Base-by-base conservation (phyloP, 805 yeast species). In the Wickerhamomyces silvicola region DNA sequence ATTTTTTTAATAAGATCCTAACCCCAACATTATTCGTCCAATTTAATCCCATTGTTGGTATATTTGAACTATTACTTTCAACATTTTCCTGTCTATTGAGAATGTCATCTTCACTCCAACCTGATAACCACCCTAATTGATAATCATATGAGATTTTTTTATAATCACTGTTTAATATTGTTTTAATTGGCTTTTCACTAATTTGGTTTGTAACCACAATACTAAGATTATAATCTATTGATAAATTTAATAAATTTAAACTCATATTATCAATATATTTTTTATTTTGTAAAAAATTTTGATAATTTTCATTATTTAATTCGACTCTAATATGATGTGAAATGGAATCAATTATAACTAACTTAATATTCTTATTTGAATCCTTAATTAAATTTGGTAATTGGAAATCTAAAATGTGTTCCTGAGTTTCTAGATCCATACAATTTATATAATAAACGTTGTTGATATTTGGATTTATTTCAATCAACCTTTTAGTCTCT, bases 121-220 rank as follows among this genome's bases (percentile, higher is more conserved):
- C 95, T 14, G 75, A 68, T 27, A 75, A 59, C 70, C 81, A 75
- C 6, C 88, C 83, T 13, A 77, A 46, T 48, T 86, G 95, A 47
- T 76, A 73, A 35, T 79, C 81, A 30, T 69, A 57, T 24, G 51
- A 66, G 42, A 42, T 48, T n/a, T 51, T 45, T 23, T 41, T 40
- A 27, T 29, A 44, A 17, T 50, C 48, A 3, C 42, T 49, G 7
- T 45, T 39, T 8, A 51, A 18, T 7, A 51, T 38, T 14, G 30
- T 35, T 24, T 32, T 45, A 1, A 54, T 37, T 0, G 74, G 68
- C 36, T 70, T 68, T 46, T 81, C 90, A 24, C 87, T 71, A 2
- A 87, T 85, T 54, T 88, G 96, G 46, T 88, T 87, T 0, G 87
- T 72, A 2, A 81, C 69, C 0, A 85, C 75, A 1, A 88, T 56